phyloP scores from a whole-genome alignment of 805 yeast species.

The Metschnikowia anglica region DNA sequence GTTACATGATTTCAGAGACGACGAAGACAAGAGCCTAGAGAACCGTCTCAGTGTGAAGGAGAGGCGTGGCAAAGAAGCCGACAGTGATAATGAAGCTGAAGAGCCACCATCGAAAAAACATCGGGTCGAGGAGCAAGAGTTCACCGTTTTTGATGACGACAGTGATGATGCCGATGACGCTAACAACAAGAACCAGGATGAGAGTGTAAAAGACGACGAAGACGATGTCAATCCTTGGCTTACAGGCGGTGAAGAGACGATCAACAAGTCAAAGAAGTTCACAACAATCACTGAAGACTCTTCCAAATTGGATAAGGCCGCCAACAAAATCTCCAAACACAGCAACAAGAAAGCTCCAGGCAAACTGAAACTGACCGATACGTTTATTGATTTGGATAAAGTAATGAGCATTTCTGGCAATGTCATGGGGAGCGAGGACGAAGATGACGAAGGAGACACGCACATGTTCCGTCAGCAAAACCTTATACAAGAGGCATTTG shows the following conservation, averaged over 20 bases:
- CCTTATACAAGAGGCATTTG: constrained; percentile 87
- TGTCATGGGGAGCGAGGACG: constrained; percentile 29
- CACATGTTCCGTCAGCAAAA: constrained; percentile 76
- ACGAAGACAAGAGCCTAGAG: constrained; percentile 47
- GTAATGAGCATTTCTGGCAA: constrained; percentile 54
- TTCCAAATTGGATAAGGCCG: constrained; percentile 38
- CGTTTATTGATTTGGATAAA: constrained; percentile 49
- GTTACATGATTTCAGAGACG: constrained; percentile 48
- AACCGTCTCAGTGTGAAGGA: constrained; percentile 29
- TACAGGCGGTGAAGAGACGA: constrained; percentile 16
- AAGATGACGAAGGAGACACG: constrained; percentile 33
- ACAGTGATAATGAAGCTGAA: constrained; percentile 19
- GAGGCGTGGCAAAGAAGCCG: constrained; percentile 7
- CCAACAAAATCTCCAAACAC: constrained; percentile 38
- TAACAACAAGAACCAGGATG: not conserved
- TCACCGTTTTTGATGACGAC: constrained; percentile 16
- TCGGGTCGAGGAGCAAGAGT: constrained; percentile 15
- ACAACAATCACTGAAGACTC: constrained; percentile 36
- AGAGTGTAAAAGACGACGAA: constrained; percentile 4
- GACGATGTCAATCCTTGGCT: constrained; percentile 42
- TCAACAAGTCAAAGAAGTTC: constrained; percentile 33
- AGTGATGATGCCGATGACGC: constrained; percentile 10
- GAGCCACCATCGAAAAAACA: constrained; percentile 14
- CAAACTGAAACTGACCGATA: constrained; percentile 34
- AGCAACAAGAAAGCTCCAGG: constrained; percentile 34